phyloP scores from a whole-genome alignment of 164 flowering plant species.

The Pachysandra terminalis region DNA sequence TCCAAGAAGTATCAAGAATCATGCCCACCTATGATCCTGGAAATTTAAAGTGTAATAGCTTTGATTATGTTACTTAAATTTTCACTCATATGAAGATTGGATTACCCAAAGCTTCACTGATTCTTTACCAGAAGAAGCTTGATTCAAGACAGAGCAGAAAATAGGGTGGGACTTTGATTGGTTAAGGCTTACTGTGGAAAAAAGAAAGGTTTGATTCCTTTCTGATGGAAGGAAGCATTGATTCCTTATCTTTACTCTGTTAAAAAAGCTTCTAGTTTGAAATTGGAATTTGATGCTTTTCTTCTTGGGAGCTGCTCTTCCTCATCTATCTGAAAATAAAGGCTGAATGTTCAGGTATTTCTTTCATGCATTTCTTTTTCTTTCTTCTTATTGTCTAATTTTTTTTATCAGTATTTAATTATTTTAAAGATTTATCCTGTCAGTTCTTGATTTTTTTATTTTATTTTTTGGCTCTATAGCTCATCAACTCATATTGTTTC shows the following conservation, averaged over 20 bases:
- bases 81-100: background rate
- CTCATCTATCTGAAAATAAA: background rate
- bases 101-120: conserved; percentile 2
- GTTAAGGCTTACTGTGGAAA: background rate
- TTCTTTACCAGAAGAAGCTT: conserved; percentile 7
- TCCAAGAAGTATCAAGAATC: background rate
- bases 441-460: background rate
- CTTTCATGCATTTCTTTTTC: conserved; percentile 9
- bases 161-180: too few species aligned
- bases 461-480: background rate
- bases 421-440: too few species aligned
- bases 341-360: conserved; percentile 15
- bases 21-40: background rate
- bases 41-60: background rate
- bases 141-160: conserved; percentile 6
- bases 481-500: background rate
- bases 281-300: conserved; percentile 10
- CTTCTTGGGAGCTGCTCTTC: background rate
- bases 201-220: conserved; percentile 29
- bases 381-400: background rate
- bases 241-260: conserved; percentile 20
- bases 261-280: conserved; percentile 16
- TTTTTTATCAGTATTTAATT: too few species aligned
- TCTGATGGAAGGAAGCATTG: conserved; percentile 15
- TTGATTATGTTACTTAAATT: background rate